A percentile compares a stretch with the other conserved stretches of the same genome.
Conservation (phyloP, 176 grass and related monocot species). For the Tuctoria greenei region DNA sequence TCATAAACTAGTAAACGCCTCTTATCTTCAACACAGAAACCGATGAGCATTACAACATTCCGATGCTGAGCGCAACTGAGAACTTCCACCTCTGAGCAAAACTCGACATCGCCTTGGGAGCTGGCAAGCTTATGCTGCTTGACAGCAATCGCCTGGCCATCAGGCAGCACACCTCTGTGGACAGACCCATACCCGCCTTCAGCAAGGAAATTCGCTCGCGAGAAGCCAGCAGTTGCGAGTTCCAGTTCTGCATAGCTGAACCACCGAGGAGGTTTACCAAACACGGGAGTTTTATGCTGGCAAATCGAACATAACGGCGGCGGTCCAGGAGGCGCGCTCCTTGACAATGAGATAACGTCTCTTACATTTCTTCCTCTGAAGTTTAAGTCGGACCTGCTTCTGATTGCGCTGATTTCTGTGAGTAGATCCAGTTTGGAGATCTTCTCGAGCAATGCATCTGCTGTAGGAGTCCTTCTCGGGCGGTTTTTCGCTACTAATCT, state of each 20-base stretch:
- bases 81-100: conserved; percentile 96
- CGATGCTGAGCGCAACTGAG: conserved; percentile 94
- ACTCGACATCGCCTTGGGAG: conserved; percentile 84
- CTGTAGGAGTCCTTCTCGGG: conserved; percentile 51
- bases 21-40: conserved; percentile 92
- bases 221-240: conserved; percentile 77
- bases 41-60: conserved; percentile 97
- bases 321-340: conserved; percentile 71
- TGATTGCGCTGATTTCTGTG: conserved; percentile 57
- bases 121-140: conserved; percentile 94
- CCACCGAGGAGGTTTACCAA: conserved; percentile 90
- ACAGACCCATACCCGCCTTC: conserved; percentile 95
- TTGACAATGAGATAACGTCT: conserved; percentile 66
- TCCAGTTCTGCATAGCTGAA: conserved; percentile 82
- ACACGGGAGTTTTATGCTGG: conserved; percentile 86
- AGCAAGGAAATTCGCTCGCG: conserved; percentile 82
- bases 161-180: conserved; percentile 75
- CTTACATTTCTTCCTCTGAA: conserved; percentile 82
- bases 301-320: conserved; percentile 92
- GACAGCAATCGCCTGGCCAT: conserved; percentile 87
- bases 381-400: conserved; percentile 71
- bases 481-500: conserved; percentile 21
- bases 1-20: conserved; percentile 91
- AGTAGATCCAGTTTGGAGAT: conserved; percentile 63
- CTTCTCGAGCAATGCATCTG: conserved; percentile 67